Conservation (phyloP, 805 yeast species). For the Debaryomyces maramus region DNA sequence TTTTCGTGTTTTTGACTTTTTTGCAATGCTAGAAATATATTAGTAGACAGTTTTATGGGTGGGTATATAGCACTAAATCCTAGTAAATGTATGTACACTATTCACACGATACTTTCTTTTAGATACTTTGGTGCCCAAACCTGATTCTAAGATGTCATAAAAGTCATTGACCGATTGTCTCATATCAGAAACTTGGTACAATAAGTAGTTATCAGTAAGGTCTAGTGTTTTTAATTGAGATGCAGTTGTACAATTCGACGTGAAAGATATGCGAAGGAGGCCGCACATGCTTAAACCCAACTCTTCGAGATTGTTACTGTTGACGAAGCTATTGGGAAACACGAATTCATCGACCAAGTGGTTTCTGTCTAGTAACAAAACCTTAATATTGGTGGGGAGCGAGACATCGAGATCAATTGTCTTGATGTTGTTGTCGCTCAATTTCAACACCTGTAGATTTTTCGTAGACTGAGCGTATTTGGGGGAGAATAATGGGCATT, state of each 20-base stretch:
- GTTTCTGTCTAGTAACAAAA: slow-evolving; percentile 13
- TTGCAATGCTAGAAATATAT: too few relatives aligned
- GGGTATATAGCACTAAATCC: too few relatives aligned
- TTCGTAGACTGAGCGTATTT: slow-evolving; percentile 3
- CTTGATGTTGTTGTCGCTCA: slow-evolving; percentile 17
- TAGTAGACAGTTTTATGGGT: too few relatives aligned
- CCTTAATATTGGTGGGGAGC: slow-evolving; percentile 13
- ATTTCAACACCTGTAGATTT: slow-evolving; percentile 11
- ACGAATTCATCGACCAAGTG: slow-evolving; percentile 5
- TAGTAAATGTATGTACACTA: slow-evolving; percentile 22
- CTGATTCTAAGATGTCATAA: slow-evolving; percentile 21
- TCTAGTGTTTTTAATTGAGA: slow-evolving; percentile 16
- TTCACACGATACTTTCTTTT: slow-evolving; percentile 27
- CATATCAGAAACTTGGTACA: slow-evolving; percentile 11
- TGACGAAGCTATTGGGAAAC: slow-evolving; percentile 5
- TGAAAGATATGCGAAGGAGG: slow-evolving; percentile 15
- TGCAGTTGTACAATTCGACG: background rate
- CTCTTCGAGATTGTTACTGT: slow-evolving; percentile 6
- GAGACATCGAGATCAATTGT: slow-evolving; percentile 9
- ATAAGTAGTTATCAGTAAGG: slow-evolving; percentile 19
- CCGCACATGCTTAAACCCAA: slow-evolving; percentile 19
- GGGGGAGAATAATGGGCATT: slow-evolving; percentile 3
- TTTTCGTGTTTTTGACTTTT: background rate
- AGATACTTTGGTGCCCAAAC: slow-evolving; percentile 20
- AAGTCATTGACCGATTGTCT: slow-evolving; percentile 19